phyloP scores from a whole-genome alignment of 208 protist species.

The Acanthamoeba royreba region DNA sequence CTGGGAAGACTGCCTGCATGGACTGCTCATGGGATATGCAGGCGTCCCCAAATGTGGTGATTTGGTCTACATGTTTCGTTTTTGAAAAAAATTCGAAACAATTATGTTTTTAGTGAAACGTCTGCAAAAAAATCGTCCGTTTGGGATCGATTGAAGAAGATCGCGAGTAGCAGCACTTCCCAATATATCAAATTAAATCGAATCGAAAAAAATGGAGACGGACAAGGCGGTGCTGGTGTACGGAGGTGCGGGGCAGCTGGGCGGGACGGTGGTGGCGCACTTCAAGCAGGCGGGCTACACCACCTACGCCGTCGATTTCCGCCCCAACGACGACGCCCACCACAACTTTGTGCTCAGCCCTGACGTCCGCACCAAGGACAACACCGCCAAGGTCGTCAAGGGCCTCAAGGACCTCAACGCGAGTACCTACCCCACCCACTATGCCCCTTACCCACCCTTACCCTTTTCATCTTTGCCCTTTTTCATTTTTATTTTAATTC shows the following conservation, averaged over 20 bases:
- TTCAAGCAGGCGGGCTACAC: conserved; percentile 39
- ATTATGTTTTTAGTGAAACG: too few species aligned
- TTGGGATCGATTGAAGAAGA: too few species aligned
- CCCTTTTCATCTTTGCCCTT: neutral
- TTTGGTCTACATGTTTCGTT: too few species aligned
- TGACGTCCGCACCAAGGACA: neutral
- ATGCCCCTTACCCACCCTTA: too few species aligned
- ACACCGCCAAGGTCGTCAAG: neutral
- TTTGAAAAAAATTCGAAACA: too few species aligned
- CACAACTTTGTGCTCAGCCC: neutral
- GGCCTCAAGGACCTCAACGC: neutral
- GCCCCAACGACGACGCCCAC: neutral
- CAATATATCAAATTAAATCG: neutral
- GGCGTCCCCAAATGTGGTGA: too few species aligned
- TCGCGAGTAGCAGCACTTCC: too few species aligned
- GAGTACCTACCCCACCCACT: neutral
- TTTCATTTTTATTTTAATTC: neutral
- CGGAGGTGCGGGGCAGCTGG: conserved; percentile 44
- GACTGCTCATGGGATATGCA: too few species aligned
- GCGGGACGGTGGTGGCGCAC: neutral
- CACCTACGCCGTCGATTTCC: neutral
- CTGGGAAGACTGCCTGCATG: too few species aligned
- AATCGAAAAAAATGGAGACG: neutral
- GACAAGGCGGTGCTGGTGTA: conserved; percentile 17
- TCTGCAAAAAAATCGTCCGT: too few species aligned